Percentiles rank a stretch among this genome's conserved stretches.
These are phyloP conservation scores for Chaetomiaceae sp. DNA, from an alignment of 2,329 filamentous ascomycete species.

Conservation along the genomic window DNA sequence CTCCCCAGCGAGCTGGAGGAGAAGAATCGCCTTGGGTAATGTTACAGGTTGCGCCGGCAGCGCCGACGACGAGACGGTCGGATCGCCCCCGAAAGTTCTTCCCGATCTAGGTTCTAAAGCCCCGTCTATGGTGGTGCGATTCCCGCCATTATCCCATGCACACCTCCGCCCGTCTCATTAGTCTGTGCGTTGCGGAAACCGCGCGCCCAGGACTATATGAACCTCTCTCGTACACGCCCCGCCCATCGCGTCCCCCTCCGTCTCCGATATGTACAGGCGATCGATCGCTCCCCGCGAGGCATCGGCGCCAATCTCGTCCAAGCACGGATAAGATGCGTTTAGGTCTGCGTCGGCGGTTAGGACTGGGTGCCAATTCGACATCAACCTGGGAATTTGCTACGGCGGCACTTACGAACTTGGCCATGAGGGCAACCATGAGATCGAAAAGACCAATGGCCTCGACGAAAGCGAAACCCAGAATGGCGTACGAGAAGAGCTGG, in stretches of 20 bases:
- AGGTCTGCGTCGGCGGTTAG: conserved; percentile 22
- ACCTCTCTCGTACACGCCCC: conserved; percentile 23
- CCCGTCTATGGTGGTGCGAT: conserved; percentile 26
- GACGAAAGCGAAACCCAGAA: conserved; percentile 93
- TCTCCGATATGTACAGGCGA: conserved; percentile 25
- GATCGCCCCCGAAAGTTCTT: conserved; percentile 22
- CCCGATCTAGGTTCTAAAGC: conserved; percentile 27
- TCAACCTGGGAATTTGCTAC: neutral
- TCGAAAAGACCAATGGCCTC: conserved; percentile 87
- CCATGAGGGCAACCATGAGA: conserved; percentile 89
- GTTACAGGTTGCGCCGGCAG: conserved; percentile 24
- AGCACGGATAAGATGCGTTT: conserved; percentile 21
- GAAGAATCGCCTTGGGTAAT: conserved; percentile 25
- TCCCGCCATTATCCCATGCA: conserved; percentile 26
- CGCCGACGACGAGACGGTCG: conserved; percentile 23
- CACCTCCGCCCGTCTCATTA: conserved; percentile 18
- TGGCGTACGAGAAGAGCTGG: conserved; percentile 94
- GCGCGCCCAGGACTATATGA: conserved; percentile 18
- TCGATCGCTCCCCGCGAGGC: conserved; percentile 18
- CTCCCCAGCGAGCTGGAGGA: conserved; percentile 13
- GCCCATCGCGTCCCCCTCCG: conserved; percentile 14
- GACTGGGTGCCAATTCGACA: conserved; percentile 1
- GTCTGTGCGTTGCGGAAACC: conserved; percentile 15
- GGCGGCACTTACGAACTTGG: conserved; percentile 68
- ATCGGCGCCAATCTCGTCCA: conserved; percentile 20